phyloP scores from a whole-genome alignment of 2,329 filamentous ascomycete species.

The Fusarium brevicatenulatum region DNA sequence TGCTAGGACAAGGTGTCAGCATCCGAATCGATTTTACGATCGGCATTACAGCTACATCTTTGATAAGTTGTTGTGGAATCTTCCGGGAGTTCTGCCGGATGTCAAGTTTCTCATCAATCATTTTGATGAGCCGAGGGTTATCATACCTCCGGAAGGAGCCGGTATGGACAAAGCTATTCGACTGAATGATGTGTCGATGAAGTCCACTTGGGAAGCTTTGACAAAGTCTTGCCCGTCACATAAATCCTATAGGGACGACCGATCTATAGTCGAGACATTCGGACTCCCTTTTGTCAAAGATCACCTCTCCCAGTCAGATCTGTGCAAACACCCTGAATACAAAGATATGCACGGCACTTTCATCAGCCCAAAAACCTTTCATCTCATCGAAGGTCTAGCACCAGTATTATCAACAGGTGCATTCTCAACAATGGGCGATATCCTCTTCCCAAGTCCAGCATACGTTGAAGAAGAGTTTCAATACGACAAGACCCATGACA shows the following conservation, averaged over 20 bases:
- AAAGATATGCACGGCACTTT: conserved; percentile 56
- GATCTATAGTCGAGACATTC: conserved; percentile 28
- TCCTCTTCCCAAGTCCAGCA: conserved; percentile 62
- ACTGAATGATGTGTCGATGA: conserved; percentile 43
- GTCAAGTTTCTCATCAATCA: conserved; percentile 58
- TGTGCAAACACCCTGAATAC: conserved; percentile 59
- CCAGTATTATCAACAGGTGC: conserved; percentile 60
- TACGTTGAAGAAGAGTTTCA: conserved; percentile 56
- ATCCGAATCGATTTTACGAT: conserved; percentile 49
- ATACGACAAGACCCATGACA: conserved; percentile 55
- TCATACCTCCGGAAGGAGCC: conserved; percentile 42
- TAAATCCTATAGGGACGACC: rapidly evolving
- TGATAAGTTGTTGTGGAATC: conserved; percentile 43
- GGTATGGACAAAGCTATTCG: neutral
- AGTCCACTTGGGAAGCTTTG: conserved; percentile 47
- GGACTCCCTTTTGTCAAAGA: conserved; percentile 53
- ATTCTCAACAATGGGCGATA: conserved; percentile 60
- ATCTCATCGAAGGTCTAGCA: conserved; percentile 51
- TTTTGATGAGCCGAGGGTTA: conserved; percentile 59
- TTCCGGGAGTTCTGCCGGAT: conserved; percentile 47
- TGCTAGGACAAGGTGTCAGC: conserved; percentile 47
- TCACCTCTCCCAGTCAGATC: conserved; percentile 43
- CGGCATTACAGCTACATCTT: conserved; percentile 48
- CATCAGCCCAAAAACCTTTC: conserved; percentile 55
- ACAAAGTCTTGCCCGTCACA: conserved; percentile 44